Evolutionary conservation across 352 stramenopile species (phyloP), one percentile per base, ranked within the genome.

Genomic region (Globisporangium cederbergense): DNA sequence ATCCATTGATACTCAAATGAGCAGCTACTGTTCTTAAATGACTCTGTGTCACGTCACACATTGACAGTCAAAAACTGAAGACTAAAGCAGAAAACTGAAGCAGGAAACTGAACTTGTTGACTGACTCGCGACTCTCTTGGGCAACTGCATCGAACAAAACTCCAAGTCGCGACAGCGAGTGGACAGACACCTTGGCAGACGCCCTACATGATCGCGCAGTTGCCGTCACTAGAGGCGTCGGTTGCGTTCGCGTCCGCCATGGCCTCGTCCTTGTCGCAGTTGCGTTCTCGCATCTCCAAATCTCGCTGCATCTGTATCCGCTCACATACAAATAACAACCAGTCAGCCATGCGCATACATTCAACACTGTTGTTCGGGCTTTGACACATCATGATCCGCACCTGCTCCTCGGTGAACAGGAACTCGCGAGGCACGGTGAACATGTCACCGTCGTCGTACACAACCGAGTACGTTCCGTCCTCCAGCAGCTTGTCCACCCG

Each of bases 391-490:
- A 36, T 36, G 6, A 36, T 36, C 32, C 73, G 54, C 66, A 89
- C 79, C 76, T 83, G 47, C 22, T 82, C 70, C 45, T 81, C 62
- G 0, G 76, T 89, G 28, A 83, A 81, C 18, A 89, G 64, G 28
- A 69, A 84, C n/a, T 67, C 71, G 25, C 64, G 61, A 8, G 46
- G 38, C 4, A 84, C 73, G 3, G 74, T 75, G 42, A 78, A 88
- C 40, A 80, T 74, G 62, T 90, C 76, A 5, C 77, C 77, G 50
- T 86, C 79, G 45, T 90, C 77, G 57, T 86, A 90, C 40, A 77
- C 68, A 46, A 90, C 62, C 46, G 70, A 54, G 64, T 85, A 88
- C 45, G 60, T 70, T 6, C 68, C 72, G 50, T 88, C 73, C 10
- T 68, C 54, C 28, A 87, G 58, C 43, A 76, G 58, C 38, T 83